Evolutionary conservation across 1,284 basidiomycete genomes (phyloP), one percentile per base, ranked within the genome.

Genomic region (Cryptococcus floricola): DNA sequence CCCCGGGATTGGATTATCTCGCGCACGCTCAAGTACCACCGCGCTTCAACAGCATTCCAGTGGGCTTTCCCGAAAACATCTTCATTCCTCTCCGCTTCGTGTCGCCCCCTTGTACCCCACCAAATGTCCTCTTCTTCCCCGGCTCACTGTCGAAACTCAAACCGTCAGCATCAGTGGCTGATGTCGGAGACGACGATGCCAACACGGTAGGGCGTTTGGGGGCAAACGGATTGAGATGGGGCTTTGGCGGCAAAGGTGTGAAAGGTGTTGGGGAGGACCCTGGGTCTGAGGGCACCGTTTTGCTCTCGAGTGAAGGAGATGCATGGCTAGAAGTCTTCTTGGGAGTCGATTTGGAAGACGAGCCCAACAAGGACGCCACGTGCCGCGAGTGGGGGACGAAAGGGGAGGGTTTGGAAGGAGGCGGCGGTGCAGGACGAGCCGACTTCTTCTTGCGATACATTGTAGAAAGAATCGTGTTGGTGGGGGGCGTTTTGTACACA

Each of bases 51-150:
- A 42, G 9, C 41, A 42, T 23, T 16, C n/a, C 41, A 9, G n/a
- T 42, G 9, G 23, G n/a, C 23, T 42, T 42, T 23, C 41, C 41
- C n/a, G 53, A 55, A 42, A 64, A 62, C 62, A 62, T 64, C 58
- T 64, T 64, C 62, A 64, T 61, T 5, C 58, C 62, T 25, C 54
- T 48, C 39, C 62, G 39, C 31, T 60, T 64, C 48, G 38, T 31
- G 34, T 52, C 57, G 4, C 19, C 49, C 10, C 16, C 49, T 9
- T 39, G 51, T n/a, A 27, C 34, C 8, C 62, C 62, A 3, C 52
- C 62, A 48, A 59, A 62, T 1, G 48, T 50, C 28, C 62, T 42
- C 43, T 64, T 64, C 52, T 54, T 54, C 10, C 47, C 41, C 8
- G 49, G 18, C 23, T 48, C 25, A 42, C 41, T 42, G 10, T 34